Evolutionary conservation across 345 rosid genomes (phyloP), one percentile per base, ranked within the genome.

Genomic region (Zanthoxylum bungeanum): DNA sequence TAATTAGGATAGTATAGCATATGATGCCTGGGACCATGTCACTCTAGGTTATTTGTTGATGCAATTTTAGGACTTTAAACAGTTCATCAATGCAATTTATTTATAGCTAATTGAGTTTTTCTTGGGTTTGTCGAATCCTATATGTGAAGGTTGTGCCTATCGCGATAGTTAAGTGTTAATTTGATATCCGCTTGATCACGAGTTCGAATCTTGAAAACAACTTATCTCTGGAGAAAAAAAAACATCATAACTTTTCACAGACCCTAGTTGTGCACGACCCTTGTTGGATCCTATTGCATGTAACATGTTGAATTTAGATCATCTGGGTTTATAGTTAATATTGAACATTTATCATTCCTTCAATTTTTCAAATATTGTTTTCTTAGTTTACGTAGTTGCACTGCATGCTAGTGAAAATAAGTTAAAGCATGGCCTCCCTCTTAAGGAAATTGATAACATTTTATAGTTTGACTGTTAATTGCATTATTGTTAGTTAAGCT

Each of bases 401-500:
- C n/a, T n/a, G n/a, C n/a, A n/a, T n/a, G n/a, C n/a, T n/a, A n/a
- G n/a, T n/a, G n/a, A n/a, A 44, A 4, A 0, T 44, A 4, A 19
- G 12, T 19, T 14, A 44, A 44, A 60, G 27, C 64, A 46, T 27
- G 4, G 55, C 44, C 51, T 47, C 24, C n/a, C n/a, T n/a, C n/a
- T n/a, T 49, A 27, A 25, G 24, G 53, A 75, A 62, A 52, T 46
- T 42, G 59, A 56, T 17, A 51, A 44, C 60, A 34, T 25, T 30
- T 10, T 46, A 19, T 34, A 76, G 75, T 61, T 67, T 64, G 64
- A 76, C 73, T 17, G 30, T 24, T 70, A 27, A 66, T 66, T 17
- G 57, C 63, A 69, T 66, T n/a, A 51, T 27, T 56, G 64, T 75
- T n/a, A 39, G 73, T 42, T 70, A 63, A 70, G 69, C 58, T 64